Conservation (phyloP, 306 rosid species). For the Pueraria montana region DNA sequence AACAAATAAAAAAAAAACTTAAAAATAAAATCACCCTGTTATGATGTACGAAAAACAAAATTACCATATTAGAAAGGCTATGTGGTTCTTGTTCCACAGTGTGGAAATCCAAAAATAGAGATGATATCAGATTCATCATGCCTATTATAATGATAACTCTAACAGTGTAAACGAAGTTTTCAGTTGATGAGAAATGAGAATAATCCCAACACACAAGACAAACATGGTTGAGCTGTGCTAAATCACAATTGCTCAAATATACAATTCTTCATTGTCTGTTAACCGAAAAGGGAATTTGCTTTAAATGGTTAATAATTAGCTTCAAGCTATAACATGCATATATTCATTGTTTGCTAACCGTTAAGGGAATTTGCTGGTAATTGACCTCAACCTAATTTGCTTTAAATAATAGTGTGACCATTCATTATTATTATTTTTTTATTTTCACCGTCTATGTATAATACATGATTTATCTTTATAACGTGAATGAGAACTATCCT, state of each 20-base stretch:
- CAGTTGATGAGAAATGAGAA: no score
- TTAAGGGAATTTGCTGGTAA: no score
- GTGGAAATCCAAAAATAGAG: neutral
- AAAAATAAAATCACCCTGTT: neutral
- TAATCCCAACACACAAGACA: neutral
- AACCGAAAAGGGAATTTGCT: neutral
- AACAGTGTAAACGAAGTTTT: no score
- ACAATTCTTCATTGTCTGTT: neutral
- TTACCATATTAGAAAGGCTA: neutral
- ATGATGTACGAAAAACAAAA: neutral
- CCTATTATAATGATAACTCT: no score
- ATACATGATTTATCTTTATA: no score
- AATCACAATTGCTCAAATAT: neutral
- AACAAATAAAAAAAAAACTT: neutral
- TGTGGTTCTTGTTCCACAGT: neutral
- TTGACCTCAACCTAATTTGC: neutral
- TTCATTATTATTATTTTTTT: no score
- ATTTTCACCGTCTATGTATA: no score
- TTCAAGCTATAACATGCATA: conserved; percentile 6
- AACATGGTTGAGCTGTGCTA: neutral
- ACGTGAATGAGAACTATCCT: no score
- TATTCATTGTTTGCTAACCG: neutral
- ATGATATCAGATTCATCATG: no score
- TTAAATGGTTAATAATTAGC: neutral
- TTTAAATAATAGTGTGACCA: neutral